Conservation (phyloP, 768 basidiomycete species). For the Mycena filopes region DNA sequence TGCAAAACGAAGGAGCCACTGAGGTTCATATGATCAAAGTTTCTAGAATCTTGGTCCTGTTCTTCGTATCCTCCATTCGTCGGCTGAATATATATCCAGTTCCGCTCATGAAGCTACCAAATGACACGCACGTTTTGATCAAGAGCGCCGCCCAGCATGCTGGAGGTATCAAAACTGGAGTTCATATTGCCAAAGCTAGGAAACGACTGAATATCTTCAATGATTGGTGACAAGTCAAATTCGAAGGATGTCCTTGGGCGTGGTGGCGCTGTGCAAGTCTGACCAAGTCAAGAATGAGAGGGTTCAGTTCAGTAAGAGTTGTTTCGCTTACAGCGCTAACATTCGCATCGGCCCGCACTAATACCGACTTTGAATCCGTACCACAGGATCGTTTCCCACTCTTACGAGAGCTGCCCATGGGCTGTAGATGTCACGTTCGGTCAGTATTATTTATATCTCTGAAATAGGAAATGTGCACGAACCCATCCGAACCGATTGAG, state of each 20-base stretch:
- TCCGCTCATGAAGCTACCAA: neutral
- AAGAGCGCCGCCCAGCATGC: conserved; percentile 9
- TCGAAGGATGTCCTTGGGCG: conserved; percentile 38
- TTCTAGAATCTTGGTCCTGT: conserved; percentile 28
- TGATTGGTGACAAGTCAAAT: conserved; percentile 48
- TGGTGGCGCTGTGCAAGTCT: conserved; percentile 13
- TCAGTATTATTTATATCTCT: neutral
- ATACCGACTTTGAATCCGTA: conserved; percentile 9
- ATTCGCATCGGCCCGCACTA: conserved; percentile 17
- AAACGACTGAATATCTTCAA: conserved; percentile 45
- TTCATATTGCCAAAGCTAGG: conserved; percentile 29
- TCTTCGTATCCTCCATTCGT: conserved; percentile 3
- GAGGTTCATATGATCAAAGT: conserved; percentile 36
- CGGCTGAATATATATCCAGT: conserved; percentile 1
- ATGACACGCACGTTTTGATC: conserved; percentile 19
- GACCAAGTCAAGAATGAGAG: neutral
- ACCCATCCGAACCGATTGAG: conserved; percentile 35
- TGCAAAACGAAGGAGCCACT: conserved; percentile 32
- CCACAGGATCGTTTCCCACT: conserved; percentile 17
- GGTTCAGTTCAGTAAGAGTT: neutral
- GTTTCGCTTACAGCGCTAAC: conserved; percentile 10
- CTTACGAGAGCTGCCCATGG: conserved; percentile 14
- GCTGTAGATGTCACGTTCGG: conserved; percentile 11
- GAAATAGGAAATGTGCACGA: neutral
- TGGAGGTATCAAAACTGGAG: conserved; percentile 35